phyloP scores from a whole-genome alignment of 1,284 basidiomycete species.

The Heterobasidion parviporum region DNA sequence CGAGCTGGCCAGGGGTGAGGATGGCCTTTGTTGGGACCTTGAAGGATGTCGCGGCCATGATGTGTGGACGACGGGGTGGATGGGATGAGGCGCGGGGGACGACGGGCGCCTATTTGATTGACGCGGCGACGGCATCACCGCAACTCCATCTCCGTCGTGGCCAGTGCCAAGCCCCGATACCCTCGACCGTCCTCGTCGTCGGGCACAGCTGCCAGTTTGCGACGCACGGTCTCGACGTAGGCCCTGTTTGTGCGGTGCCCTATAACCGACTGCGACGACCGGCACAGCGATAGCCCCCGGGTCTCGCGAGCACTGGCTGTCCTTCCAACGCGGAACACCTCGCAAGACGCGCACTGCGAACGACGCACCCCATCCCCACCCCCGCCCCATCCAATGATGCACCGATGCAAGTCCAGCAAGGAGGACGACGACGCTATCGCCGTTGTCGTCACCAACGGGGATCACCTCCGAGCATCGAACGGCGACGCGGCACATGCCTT shows the following conservation, averaged over 20 bases:
- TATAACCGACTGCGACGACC: background rate
- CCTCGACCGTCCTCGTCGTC: too few species aligned
- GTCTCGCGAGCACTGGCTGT: background rate
- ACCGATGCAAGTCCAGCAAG: constrained; percentile 25
- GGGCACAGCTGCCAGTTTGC: too few species aligned
- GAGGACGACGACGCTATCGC: constrained; percentile 22
- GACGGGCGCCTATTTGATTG: too few species aligned
- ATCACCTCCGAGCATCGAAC: constrained; percentile 1
- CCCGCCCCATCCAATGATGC: constrained; percentile 8
- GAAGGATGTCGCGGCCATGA: constrained; percentile 10
- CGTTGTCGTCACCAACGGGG: constrained; percentile 13
- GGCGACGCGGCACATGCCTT: background rate
- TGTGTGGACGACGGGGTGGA: too few species aligned
- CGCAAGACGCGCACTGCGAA: too few species aligned
- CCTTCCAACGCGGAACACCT: background rate
- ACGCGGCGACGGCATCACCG: too few species aligned
- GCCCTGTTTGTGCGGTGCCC: background rate
- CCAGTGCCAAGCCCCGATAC: too few species aligned
- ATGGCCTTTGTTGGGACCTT: constrained; percentile 63
- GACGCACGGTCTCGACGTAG: too few species aligned
- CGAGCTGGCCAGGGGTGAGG: constrained; percentile 71
- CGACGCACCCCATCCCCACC: too few species aligned
- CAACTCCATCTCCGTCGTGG: too few species aligned
- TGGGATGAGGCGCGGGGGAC: too few species aligned
- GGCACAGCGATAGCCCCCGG: background rate